A percentile compares a stretch with the other conserved stretches of the same genome.
phyloP scores from a whole-genome alignment of 495 filamentous ascomycete genomes.

The Xylaria grammica region DNA sequence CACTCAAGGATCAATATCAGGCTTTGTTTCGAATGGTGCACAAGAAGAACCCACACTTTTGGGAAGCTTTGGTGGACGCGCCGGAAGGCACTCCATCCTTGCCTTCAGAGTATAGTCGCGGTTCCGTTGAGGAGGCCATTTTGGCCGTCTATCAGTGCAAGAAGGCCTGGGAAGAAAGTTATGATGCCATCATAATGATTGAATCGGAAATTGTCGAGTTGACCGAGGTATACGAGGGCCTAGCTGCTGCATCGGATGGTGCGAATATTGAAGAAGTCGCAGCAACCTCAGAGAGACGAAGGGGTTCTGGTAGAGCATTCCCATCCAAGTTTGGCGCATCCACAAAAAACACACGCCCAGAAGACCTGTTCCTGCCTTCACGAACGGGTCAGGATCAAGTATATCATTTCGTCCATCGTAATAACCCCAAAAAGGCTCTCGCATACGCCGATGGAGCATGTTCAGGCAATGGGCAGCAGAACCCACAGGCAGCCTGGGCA shows the following conservation, averaged over 20 bases:
- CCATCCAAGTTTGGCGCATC: constrained; percentile 12
- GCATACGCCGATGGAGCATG: constrained; percentile 29
- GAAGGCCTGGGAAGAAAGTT: constrained; percentile 45
- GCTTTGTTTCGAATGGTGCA: constrained; percentile 33
- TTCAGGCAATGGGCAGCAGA: constrained; percentile 24
- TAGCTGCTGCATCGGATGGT: constrained; percentile 18
- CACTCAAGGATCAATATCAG: constrained; percentile 37
- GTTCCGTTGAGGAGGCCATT: constrained; percentile 39
- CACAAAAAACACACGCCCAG: constrained; percentile 13
- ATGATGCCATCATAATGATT: constrained; percentile 41
- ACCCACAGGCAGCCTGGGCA: constrained; percentile 30
- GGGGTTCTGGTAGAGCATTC: constrained; percentile 12
- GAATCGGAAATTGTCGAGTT: constrained; percentile 34
- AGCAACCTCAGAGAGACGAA: constrained; percentile 12
- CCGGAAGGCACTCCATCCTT: constrained; percentile 26
- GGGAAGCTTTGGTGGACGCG: constrained; percentile 36
- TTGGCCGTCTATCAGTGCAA: constrained; percentile 39
- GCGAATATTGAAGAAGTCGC: constrained; percentile 9
- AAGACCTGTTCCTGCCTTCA: constrained; percentile 14
- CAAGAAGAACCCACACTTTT: constrained; percentile 44
- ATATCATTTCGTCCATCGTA: constrained; percentile 18
- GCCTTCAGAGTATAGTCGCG: constrained; percentile 26
- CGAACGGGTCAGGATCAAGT: background rate
- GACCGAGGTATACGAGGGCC: constrained; percentile 7
- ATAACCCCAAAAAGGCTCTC: constrained; percentile 14